Percentiles rank a stretch among this genome's conserved stretches.
Evolutionary conservation across 2,329 filamentous ascomycete genomes (phyloP).

Genomic region (Oidium heveae): DNA sequence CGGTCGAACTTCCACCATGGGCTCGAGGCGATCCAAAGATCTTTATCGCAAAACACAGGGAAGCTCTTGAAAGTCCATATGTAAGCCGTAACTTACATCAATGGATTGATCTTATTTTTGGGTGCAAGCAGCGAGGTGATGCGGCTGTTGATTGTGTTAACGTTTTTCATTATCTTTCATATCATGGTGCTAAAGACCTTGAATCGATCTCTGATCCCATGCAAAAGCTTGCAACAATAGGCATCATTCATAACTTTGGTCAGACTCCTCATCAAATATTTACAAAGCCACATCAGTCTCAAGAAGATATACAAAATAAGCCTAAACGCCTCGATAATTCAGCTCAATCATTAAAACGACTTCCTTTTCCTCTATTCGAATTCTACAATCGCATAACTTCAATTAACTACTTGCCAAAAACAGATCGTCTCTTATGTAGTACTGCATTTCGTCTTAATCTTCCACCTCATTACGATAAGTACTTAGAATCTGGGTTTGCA

Average conservation of each 20-base stretch:
- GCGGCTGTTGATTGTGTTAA: constrained; percentile 78
- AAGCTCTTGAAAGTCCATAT: constrained; percentile 79
- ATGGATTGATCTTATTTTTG: constrained; percentile 94
- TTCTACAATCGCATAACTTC: constrained; percentile 56
- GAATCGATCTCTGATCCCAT: constrained; percentile 76
- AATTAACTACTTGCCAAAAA: constrained; percentile 50
- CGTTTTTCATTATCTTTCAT: constrained; percentile 88
- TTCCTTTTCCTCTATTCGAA: constrained; percentile 51
- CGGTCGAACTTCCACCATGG: constrained; percentile 82
- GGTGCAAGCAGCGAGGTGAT: constrained; percentile 79
- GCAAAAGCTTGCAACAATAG: constrained; percentile 69
- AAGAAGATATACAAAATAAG: constrained; percentile 41
- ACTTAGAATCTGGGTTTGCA: constrained; percentile 86
- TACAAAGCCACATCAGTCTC: constrained; percentile 49
- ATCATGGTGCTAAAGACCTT: constrained; percentile 77
- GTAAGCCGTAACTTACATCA: constrained; percentile 73
- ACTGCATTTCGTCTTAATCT: constrained; percentile 71
- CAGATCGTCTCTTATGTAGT: constrained; percentile 62
- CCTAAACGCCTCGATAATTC: constrained; percentile 51
- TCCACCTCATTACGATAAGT: constrained; percentile 67
- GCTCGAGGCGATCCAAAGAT: constrained; percentile 89
- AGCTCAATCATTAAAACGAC: constrained; percentile 48
- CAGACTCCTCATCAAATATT: constrained; percentile 95
- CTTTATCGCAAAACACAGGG: constrained; percentile 86
- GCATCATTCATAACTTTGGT: constrained; percentile 95